These are phyloP conservation scores for Saccharomycopsis babjevae DNA, from an alignment of 805 yeast genomes.

Conservation along the genomic window DNA sequence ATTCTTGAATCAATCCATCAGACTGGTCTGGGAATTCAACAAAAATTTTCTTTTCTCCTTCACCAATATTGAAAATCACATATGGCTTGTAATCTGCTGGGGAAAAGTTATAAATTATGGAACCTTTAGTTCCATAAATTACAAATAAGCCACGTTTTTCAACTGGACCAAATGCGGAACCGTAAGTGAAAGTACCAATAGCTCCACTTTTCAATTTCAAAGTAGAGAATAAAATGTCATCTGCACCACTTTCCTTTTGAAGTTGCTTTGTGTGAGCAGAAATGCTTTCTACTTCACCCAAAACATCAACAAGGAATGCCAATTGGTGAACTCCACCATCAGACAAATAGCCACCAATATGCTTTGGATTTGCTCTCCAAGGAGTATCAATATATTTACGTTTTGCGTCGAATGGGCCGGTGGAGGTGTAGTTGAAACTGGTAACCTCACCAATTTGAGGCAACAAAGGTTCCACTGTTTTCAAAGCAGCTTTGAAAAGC, in stretches of 20 bases:
- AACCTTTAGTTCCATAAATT: slow-evolving; percentile 73
- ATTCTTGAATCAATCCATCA: slow-evolving; percentile 50
- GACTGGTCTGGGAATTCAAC: slow-evolving; percentile 28
- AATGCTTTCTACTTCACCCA: slow-evolving; percentile 64
- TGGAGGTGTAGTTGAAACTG: slow-evolving; percentile 62
- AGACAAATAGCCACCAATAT: slow-evolving; percentile 83
- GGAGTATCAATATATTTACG: slow-evolving; percentile 58
- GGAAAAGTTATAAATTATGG: slow-evolving; percentile 57
- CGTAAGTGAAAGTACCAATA: slow-evolving; percentile 84
- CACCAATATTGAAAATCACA: slow-evolving; percentile 27
- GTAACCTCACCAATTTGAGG: slow-evolving; percentile 62
- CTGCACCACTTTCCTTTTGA: slow-evolving; percentile 67
- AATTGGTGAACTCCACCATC: slow-evolving; percentile 97
- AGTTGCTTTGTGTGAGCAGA: slow-evolving; percentile 73
- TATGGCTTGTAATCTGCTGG: slow-evolving; percentile 34
- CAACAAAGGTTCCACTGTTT: slow-evolving; percentile 43
- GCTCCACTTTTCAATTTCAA: slow-evolving; percentile 45
- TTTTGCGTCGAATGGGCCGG: slow-evolving; percentile 56
- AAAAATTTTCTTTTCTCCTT: slow-evolving; percentile 17
- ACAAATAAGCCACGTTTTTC: slow-evolving; percentile 57
- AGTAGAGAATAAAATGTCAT: slow-evolving; percentile 70
- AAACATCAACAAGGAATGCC: slow-evolving; percentile 71
- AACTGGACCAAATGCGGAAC: slow-evolving; percentile 78
- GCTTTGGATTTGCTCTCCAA: slow-evolving; percentile 89
- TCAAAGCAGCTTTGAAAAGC: slow-evolving; percentile 58